Conservation (phyloP, 805 yeast genomes). For the Yamadazyma phyllophila region DNA sequence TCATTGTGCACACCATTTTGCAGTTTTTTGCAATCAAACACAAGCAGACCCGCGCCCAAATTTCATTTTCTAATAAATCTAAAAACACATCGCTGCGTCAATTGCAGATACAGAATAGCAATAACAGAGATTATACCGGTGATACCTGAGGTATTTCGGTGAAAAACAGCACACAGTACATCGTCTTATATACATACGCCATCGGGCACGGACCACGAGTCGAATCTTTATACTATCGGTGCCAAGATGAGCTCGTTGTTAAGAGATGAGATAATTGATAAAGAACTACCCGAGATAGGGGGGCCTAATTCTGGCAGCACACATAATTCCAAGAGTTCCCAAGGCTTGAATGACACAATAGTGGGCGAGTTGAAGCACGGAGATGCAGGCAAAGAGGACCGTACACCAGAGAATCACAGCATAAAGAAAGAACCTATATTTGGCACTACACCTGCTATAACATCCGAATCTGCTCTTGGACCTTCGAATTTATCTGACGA, state of each 20-base stretch:
- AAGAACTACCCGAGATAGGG: background rate
- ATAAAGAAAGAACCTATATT: background rate
- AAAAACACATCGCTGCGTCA: constrained; percentile 7
- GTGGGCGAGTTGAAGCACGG: background rate
- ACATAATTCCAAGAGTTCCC: background rate
- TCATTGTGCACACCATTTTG: constrained; percentile 1
- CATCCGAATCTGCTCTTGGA: constrained; percentile 16
- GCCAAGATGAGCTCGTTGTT: constrained; percentile 15
- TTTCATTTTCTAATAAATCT: constrained; percentile 5
- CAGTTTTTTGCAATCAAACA: constrained; percentile 5
- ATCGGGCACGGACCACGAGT: background rate
- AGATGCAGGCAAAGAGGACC: background rate
- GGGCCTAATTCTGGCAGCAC: background rate
- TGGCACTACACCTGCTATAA: constrained; percentile 5
- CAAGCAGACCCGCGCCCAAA: constrained; percentile 3
- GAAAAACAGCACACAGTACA: background rate
- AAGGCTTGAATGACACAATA: background rate
- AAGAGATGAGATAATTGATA: constrained; percentile 19
- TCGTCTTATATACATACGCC: background rate
- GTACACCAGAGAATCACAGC: background rate
- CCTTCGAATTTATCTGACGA: constrained; percentile 7
- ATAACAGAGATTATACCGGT: background rate
- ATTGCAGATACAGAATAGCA: background rate
- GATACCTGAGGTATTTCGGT: background rate
- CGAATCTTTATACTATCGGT: background rate